Percentiles rank a stretch among this genome's conserved stretches.
Conservation (phyloP, 805 yeast genomes). For the Saturnispora saitoi region DNA sequence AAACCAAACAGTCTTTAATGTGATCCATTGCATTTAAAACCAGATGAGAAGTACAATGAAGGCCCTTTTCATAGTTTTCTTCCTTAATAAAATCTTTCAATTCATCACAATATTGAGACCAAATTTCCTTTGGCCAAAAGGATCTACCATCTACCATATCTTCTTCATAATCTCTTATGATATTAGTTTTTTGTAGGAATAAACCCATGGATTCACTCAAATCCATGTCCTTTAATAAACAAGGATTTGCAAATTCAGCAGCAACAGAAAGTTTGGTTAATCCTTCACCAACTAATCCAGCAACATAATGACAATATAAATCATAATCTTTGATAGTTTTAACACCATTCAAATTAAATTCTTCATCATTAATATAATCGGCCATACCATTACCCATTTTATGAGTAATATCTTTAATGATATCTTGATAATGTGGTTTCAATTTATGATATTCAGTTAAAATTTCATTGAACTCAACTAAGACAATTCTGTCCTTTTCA, state of each 20-base stretch:
- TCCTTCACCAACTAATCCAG: constrained; percentile 97
- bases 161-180: constrained; percentile 90
- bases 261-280: constrained; percentile 71
- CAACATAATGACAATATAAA: constrained; percentile 91
- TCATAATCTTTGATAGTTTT: constrained; percentile 74
- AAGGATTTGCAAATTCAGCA: constrained; percentile 59
- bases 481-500: constrained; percentile 74
- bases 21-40: constrained; percentile 74
- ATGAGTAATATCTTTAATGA: constrained; percentile 65
- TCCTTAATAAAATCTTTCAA: constrained; percentile 52
- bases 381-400: constrained; percentile 99
- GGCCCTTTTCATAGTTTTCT: constrained; percentile 43
- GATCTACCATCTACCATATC: constrained; percentile 87
- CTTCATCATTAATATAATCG: constrained; percentile 69
- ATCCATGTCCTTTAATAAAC: constrained; percentile 43
- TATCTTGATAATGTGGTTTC: constrained; percentile 66
- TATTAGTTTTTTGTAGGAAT: constrained; percentile 91
- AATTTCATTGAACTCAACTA: constrained; percentile 68
- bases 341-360: constrained; percentile 74
- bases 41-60: constrained; percentile 72
- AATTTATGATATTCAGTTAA: constrained; percentile 65
- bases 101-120: constrained; percentile 69
- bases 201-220: constrained; percentile 85
- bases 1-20: constrained; percentile 65
- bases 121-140: constrained; percentile 93